phyloP scores from a whole-genome alignment of 768 basidiomycete genomes.

The Mycena albidolilacea region DNA sequence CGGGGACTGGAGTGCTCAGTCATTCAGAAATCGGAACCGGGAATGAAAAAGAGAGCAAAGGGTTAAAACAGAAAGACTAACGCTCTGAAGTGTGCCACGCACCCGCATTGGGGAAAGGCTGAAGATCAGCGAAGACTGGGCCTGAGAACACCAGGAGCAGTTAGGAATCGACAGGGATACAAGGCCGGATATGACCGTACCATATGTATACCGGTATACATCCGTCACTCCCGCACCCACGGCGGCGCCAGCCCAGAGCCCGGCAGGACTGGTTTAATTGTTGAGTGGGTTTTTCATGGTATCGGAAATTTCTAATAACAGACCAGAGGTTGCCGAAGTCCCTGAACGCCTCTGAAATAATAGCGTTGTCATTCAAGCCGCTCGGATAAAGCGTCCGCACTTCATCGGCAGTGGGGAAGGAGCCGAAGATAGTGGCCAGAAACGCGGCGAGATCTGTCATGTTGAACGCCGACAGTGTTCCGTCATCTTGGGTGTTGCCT shows the following conservation, averaged over 20 bases:
- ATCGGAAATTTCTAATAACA: background rate
- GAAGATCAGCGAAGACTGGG: background rate
- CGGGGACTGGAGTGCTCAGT: constrained; percentile 31
- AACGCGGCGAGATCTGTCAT: constrained; percentile 33
- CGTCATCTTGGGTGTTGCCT: constrained; percentile 41
- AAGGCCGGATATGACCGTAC: background rate
- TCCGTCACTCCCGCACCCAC: constrained; percentile 36
- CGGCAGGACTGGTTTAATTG: constrained; percentile 23
- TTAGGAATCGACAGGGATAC: background rate
- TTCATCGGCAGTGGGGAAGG: constrained; percentile 22
- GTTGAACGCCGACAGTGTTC: constrained; percentile 28
- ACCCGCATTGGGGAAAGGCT: constrained; percentile 41
- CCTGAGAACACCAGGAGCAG: background rate
- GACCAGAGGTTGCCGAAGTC: constrained; percentile 33
- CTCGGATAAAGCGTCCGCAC: constrained; percentile 39
- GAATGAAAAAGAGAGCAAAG: too few relatives aligned
- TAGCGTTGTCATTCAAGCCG: constrained; percentile 35
- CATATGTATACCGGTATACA: constrained; percentile 43
- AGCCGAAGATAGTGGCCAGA: constrained; percentile 11
- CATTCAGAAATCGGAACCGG: background rate
- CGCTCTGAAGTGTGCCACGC: constrained; percentile 43
- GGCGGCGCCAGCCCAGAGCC: constrained; percentile 30
- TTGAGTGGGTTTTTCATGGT: too few relatives aligned
- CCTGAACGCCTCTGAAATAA: constrained; percentile 33
- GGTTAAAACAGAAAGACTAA: constrained; percentile 6